Percentiles rank a stretch among this genome's conserved stretches.
phyloP scores from a whole-genome alignment of 306 rosid species.

The Sicyos baderoa region DNA sequence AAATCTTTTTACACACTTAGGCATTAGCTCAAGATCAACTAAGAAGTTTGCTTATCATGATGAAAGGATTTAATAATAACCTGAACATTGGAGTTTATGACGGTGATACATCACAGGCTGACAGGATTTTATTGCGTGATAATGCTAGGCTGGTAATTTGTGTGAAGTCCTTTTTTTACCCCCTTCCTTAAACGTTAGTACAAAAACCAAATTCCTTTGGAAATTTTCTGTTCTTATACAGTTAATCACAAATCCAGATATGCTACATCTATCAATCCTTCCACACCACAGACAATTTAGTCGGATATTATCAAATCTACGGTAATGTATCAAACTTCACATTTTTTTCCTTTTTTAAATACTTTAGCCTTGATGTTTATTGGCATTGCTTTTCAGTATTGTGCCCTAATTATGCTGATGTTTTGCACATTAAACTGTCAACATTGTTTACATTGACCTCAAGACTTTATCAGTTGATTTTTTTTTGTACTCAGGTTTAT shows the following conservation, averaged over 20 bases:
- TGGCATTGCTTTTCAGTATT: not conserved
- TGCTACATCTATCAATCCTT: conserved; percentile 84
- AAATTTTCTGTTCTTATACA: conserved; percentile 33
- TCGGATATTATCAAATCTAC: conserved; percentile 72
- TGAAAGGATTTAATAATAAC: conserved; percentile 46
- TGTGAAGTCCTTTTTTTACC: conserved; percentile 14
- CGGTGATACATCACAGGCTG: conserved; percentile 70
- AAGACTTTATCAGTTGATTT: conserved; percentile 15
- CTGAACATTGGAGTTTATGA: conserved; percentile 79
- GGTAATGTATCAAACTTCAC: conserved; percentile 34
- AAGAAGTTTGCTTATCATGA: conserved; percentile 58
- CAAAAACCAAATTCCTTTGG: conserved; percentile 19
- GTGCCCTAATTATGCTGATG: not conserved
- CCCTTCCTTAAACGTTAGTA: conserved; percentile 18
- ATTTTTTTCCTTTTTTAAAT: not conserved
- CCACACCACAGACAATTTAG: conserved; percentile 63
- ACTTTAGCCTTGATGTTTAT: not conserved
- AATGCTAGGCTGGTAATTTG: conserved; percentile 75
- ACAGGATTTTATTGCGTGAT: conserved; percentile 56
- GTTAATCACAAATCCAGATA: conserved; percentile 97
- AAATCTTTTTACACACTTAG: conserved; percentile 27
- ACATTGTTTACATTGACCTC: too few species aligned
- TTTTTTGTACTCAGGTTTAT: conserved; percentile 50
- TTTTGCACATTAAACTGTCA: too few species aligned
- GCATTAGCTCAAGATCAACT: conserved; percentile 96